Evolutionary conservation across 768 basidiomycete species (phyloP).

Genomic region (Tylopilus intermedius): DNA sequence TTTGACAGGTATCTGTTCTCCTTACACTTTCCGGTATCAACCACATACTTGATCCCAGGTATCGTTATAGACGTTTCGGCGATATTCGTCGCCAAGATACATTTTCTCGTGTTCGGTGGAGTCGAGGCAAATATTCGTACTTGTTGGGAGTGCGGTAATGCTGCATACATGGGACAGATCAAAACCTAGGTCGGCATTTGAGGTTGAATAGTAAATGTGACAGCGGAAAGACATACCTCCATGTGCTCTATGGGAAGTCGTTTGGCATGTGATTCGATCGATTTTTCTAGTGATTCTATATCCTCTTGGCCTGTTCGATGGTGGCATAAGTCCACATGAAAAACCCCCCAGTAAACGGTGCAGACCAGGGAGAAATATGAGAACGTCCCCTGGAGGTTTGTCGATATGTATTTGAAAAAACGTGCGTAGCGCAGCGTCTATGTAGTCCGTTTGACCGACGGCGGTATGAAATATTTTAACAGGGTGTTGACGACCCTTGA

Average conservation of each 20-base stretch:
- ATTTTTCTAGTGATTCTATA: slow-evolving; percentile 81
- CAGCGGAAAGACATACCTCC: slow-evolving; percentile 36
- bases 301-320: slow-evolving; percentile 78
- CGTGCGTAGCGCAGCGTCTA: slow-evolving; percentile 84
- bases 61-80: slow-evolving; percentile 98
- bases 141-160: slow-evolving; percentile 75
- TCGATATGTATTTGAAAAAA: slow-evolving; percentile 91
- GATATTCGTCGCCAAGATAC: slow-evolving; percentile 95
- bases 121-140: slow-evolving; percentile 68
- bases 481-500: slow-evolving; percentile 90
- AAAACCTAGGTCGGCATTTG: slow-evolving; percentile 46
- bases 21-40: slow-evolving; percentile 94
- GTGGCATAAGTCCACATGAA: not conserved
- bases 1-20: slow-evolving; percentile 82
- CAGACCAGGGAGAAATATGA: slow-evolving; percentile 87
- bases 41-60: slow-evolving; percentile 90
- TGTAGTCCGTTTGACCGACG: slow-evolving; percentile 72
- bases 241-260: slow-evolving; percentile 57
- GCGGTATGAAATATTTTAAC: slow-evolving; percentile 81
- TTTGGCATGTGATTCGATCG: slow-evolving; percentile 63
- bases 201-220: not conserved
- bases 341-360: not conserved
- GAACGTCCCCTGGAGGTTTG: slow-evolving; percentile 77
- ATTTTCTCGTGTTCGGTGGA: slow-evolving; percentile 70
- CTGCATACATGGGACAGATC: slow-evolving; percentile 80